Evolutionary conservation across 495 filamentous ascomycete species (phyloP).

Genomic region (Podospora tetraspora): DNA sequence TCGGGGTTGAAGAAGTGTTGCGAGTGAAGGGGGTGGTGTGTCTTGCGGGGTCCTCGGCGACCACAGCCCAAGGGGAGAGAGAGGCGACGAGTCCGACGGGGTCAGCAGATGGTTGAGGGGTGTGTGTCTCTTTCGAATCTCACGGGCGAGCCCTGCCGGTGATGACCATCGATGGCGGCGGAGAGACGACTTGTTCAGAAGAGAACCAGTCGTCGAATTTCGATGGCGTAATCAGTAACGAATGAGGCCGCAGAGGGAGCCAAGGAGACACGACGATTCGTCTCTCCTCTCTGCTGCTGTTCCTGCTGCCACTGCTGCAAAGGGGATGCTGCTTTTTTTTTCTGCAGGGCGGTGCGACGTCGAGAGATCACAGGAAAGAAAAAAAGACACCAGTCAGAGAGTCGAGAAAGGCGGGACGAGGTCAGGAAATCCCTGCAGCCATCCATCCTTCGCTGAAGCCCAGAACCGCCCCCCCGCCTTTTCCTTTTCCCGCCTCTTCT

Average conservation of each 20-base stretch:
- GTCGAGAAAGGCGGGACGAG: not conserved
- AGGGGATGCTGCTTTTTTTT: not conserved
- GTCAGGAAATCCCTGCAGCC: constrained; percentile 3
- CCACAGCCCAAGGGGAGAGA: not conserved
- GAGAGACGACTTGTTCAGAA: not conserved
- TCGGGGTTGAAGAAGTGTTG: not conserved
- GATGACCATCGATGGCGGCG: not conserved
- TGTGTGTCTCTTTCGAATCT: not conserved
- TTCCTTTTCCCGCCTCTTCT: constrained; percentile 5
- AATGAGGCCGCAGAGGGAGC: not conserved
- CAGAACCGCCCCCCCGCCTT: not conserved
- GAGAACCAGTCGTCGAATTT: constrained; percentile 23
- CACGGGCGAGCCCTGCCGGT: not conserved
- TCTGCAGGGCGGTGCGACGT: constrained; percentile 2
- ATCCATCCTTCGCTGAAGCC: constrained; percentile 9
- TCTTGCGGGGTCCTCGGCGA: constrained; percentile 3
- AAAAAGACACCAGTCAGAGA: constrained; percentile 1
- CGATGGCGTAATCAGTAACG: constrained; percentile 27
- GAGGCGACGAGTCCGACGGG: constrained; percentile 4
- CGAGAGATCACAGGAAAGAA: not conserved
- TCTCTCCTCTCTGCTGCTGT: constrained; percentile 16
- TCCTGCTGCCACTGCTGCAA: not conserved
- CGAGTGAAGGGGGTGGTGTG: not conserved
- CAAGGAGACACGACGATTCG: constrained; percentile 5
- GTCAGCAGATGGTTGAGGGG: not conserved